Evolutionary conservation across 257 asterid genomes (phyloP).

Genomic region (Plantago elongata): DNA sequence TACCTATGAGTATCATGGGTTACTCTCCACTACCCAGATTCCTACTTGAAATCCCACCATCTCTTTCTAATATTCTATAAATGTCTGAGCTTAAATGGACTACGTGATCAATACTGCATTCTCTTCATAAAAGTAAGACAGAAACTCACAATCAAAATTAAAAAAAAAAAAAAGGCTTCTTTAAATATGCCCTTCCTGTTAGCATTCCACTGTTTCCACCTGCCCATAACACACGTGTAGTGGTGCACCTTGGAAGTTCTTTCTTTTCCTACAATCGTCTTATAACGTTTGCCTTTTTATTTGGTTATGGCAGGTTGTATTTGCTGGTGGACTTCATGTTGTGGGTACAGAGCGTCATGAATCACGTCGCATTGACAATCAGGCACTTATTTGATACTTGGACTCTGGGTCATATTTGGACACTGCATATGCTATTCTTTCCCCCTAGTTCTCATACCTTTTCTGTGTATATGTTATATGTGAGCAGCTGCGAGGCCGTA

Average conservation of each 20-base stretch:
- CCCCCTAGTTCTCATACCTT: conserved; percentile 20
- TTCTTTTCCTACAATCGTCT: conserved; percentile 10
- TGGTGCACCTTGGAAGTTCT: neutral
- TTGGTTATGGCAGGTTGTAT: conserved; percentile 58
- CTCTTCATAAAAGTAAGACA: neutral
- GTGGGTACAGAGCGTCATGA: conserved; percentile 98
- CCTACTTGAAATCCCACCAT: neutral
- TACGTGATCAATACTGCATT: neutral
- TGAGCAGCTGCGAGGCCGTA: conserved; percentile 95
- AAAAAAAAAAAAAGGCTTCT: neutral
- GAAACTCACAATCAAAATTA: neutral
- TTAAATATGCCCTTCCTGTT: conserved; percentile 9
- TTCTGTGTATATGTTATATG: conserved; percentile 14
- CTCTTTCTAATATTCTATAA: neutral
- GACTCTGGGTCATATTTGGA: conserved; percentile 10
- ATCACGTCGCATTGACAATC: conserved; percentile 98
- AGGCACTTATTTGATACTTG: conserved; percentile 40
- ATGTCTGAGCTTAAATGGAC: neutral
- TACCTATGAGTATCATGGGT: neutral
- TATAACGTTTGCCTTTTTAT: conserved; percentile 4
- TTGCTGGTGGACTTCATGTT: conserved; percentile 96
- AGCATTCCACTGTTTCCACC: conserved; percentile 12
- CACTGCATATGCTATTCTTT: conserved; percentile 7
- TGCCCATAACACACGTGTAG: neutral
- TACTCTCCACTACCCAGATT: neutral